phyloP scores from a whole-genome alignment of 768 basidiomycete genomes.

The Kwoniella dejecticola region DNA sequence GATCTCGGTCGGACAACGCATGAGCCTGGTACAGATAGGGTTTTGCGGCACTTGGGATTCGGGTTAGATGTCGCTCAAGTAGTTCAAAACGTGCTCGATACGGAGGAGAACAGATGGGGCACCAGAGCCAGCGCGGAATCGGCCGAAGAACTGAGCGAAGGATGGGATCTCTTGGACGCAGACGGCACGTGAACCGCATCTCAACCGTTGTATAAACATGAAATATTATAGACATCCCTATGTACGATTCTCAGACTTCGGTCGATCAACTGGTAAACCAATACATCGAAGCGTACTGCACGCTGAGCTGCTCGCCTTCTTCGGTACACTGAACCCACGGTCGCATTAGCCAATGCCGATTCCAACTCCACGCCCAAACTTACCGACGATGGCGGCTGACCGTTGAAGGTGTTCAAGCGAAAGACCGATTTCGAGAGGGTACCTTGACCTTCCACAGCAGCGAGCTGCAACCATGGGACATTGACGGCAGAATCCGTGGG shows the following conservation, averaged over 20 bases:
- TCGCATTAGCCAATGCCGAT: conserved; percentile 1
- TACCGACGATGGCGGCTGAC: conserved; percentile 61
- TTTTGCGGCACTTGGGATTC: conserved; percentile 35
- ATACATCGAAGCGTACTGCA: conserved; percentile 52
- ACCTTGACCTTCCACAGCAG: conserved; percentile 57
- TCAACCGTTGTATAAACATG: background rate
- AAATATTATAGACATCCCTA: background rate
- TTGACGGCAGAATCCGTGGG: conserved; percentile 51
- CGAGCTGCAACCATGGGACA: conserved; percentile 65
- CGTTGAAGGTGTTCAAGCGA: conserved; percentile 62
- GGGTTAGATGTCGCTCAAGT: conserved; percentile 45
- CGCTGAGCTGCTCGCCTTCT: conserved; percentile 44
- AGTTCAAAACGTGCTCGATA: conserved; percentile 27
- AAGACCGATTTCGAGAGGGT: conserved; percentile 61
- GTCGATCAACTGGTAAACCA: conserved; percentile 35
- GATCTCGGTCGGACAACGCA: conserved; percentile 31
- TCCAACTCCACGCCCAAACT: conserved; percentile 11
- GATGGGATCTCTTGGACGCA: conserved; percentile 27
- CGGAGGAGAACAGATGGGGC: conserved; percentile 26
- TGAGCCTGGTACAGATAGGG: conserved; percentile 27
- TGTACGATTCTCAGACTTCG: background rate
- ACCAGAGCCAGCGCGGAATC: conserved; percentile 1
- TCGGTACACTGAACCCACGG: conserved; percentile 51
- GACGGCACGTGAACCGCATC: background rate
- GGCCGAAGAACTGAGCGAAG: conserved; percentile 29